Conservation (phyloP, 805 yeast species). For the Lachancea meyersii region DNA sequence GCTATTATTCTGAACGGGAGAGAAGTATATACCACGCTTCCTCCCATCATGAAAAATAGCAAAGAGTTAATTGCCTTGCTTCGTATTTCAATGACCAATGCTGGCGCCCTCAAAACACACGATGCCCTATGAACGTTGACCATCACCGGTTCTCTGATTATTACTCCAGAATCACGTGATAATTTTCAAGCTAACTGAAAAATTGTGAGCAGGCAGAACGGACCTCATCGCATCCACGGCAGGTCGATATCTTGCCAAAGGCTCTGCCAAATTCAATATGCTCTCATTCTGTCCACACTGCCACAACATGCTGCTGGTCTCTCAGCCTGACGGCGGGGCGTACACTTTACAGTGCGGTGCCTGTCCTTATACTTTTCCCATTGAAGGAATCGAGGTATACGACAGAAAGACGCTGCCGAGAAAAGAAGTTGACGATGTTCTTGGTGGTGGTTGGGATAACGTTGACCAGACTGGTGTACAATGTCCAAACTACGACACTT, state of each 20-base stretch:
- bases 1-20: no score
- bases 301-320: constrained; percentile 75
- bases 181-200: no score
- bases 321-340: constrained; percentile 51
- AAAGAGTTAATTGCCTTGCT: no score
- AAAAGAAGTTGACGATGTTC: constrained; percentile 90
- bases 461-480: constrained; percentile 93
- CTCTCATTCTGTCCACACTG: constrained; percentile 93
- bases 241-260: no score
- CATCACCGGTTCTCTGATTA: no score
- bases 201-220: no score
- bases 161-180: no score
- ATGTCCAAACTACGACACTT: constrained; percentile 73
- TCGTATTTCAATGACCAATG: no score
- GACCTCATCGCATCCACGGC: background rate
- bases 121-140: no score
- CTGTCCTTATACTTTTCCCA: constrained; percentile 92
- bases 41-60: no score
- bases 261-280: constrained; percentile 40
- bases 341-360: constrained; percentile 83
- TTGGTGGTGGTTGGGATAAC: constrained; percentile 98
- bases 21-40: no score
- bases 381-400: constrained; percentile 73
- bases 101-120: no score
- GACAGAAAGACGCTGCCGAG: constrained; percentile 79